A percentile compares a stretch with the other conserved stretches of the same genome.
Conservation (phyloP, 768 basidiomycete species). For the Mycena haematopus region DNA sequence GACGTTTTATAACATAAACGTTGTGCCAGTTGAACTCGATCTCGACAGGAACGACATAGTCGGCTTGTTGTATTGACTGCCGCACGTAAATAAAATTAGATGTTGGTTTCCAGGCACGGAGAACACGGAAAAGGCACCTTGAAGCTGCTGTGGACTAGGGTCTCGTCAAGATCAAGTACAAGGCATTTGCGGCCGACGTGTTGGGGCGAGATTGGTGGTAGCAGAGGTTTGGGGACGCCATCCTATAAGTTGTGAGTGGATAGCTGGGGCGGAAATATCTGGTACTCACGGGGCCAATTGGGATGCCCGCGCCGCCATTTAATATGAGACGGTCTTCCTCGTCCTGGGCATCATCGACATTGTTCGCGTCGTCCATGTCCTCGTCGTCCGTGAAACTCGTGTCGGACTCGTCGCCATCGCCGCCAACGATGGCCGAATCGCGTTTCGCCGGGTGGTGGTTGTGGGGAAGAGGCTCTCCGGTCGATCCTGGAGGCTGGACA, state of each 20-base stretch:
- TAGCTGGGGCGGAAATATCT: slow-evolving; percentile 31
- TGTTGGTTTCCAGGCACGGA: background rate
- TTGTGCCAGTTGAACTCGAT: slow-evolving; percentile 99
- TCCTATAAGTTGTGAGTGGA: slow-evolving; percentile 50
- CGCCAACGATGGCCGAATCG: slow-evolving; percentile 38
- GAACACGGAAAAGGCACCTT: slow-evolving; percentile 54
- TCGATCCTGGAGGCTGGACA: slow-evolving; percentile 90
- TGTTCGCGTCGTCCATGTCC: slow-evolving; percentile 51
- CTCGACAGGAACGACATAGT: slow-evolving; percentile 98
- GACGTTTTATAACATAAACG: slow-evolving; percentile 98
- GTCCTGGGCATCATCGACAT: slow-evolving; percentile 64
- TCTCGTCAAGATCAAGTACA: slow-evolving; percentile 87
- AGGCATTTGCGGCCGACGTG: slow-evolving; percentile 82
- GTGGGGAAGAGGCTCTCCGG: slow-evolving; percentile 48
- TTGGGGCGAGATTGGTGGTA: slow-evolving; percentile 68
- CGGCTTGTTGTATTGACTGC: slow-evolving; percentile 68
- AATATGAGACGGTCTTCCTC: slow-evolving; percentile 79
- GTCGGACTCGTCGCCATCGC: slow-evolving; percentile 34
- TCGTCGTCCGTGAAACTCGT: slow-evolving; percentile 59
- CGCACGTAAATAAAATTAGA: background rate
- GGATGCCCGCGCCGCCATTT: slow-evolving; percentile 82
- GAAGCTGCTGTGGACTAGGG: slow-evolving; percentile 87
- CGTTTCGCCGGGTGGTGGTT: slow-evolving; percentile 38
- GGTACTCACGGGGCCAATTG: slow-evolving; percentile 71
- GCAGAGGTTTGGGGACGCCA: slow-evolving; percentile 72